Percentiles rank a stretch among this genome's conserved stretches.
Conservation (phyloP, 2,329 filamentous ascomycete genomes). For the Exophiala sideris region DNA sequence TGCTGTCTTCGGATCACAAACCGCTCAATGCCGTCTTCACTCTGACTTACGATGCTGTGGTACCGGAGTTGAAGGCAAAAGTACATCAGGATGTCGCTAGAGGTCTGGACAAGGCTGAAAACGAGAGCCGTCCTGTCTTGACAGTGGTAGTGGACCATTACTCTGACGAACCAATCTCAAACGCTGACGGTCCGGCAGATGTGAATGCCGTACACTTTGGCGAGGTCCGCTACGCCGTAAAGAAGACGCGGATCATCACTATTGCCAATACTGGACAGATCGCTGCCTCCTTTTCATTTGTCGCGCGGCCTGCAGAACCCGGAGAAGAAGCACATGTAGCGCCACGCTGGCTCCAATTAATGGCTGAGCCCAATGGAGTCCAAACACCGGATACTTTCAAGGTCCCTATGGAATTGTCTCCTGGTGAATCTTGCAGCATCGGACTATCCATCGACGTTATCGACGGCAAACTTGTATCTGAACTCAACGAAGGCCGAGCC, state of each 20-base stretch:
- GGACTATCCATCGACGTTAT: conserved; percentile 66
- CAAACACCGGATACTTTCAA: conserved; percentile 28
- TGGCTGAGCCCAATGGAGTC: conserved; percentile 50
- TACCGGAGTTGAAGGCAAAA: conserved; percentile 77
- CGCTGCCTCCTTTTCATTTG: conserved; percentile 73
- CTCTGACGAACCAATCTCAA: conserved; percentile 37
- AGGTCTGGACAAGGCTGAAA: conserved; percentile 85
- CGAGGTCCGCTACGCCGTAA: conserved; percentile 65
- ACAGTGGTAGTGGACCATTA: conserved; percentile 74
- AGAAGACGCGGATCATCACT: conserved; percentile 66
- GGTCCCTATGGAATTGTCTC: conserved; percentile 66
- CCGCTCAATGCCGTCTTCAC: conserved; percentile 80
- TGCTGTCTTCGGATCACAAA: conserved; percentile 94
- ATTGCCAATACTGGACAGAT: conserved; percentile 91
- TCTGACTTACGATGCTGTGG: conserved; percentile 79
- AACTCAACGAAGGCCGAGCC: conserved; percentile 66
- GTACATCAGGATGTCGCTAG: conserved; percentile 83
- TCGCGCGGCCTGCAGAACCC: conserved; percentile 49
- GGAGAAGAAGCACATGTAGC: conserved; percentile 32
- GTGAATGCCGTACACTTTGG: conserved; percentile 72
- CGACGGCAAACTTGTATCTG: conserved; percentile 60
- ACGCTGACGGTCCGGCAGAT: conserved; percentile 38
- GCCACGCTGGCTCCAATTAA: conserved; percentile 68
- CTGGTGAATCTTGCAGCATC: conserved; percentile 75
- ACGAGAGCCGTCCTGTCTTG: conserved; percentile 78